Evolutionary conservation across 2,329 filamentous ascomycete genomes (phyloP).

Genomic region (Sporothrix phasma): DNA sequence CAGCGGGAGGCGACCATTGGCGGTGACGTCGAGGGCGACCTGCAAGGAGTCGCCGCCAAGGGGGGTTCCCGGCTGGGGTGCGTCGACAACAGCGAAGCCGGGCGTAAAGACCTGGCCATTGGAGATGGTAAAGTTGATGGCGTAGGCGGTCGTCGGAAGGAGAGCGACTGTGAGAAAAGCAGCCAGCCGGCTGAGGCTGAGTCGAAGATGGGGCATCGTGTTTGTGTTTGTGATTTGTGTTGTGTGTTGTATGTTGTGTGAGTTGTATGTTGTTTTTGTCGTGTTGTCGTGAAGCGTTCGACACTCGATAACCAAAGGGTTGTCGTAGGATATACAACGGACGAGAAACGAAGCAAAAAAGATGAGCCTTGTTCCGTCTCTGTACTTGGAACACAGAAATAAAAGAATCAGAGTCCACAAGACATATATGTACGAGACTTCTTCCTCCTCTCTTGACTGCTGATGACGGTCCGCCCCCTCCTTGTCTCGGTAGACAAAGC

Average conservation of each 20-base stretch:
- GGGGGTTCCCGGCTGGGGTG: conserved; percentile 55
- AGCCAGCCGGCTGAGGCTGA: not conserved
- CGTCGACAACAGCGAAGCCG: conserved; percentile 55
- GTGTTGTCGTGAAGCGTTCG: too few relatives aligned
- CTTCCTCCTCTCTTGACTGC: not conserved
- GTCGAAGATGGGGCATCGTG: not conserved
- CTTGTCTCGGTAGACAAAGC: conserved; percentile 1
- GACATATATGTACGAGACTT: not conserved
- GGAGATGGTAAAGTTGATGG: conserved; percentile 44
- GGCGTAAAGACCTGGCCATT: conserved; percentile 61
- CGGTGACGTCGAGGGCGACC: conserved; percentile 56
- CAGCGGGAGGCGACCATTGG: conserved; percentile 52
- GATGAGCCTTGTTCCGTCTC: too few relatives aligned
- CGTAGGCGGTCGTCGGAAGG: conserved; percentile 22
- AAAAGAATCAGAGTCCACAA: not conserved
- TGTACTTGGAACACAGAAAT: too few relatives aligned
- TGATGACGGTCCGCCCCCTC: not conserved
- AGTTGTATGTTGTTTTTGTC: not conserved
- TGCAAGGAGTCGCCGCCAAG: conserved; percentile 53
- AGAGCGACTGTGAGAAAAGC: conserved; percentile 20
- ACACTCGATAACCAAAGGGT: too few relatives aligned
- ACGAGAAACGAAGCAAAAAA: too few relatives aligned
- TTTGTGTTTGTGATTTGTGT: not conserved
- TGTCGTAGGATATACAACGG: too few relatives aligned
- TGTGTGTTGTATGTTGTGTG: not conserved